Evolutionary conservation across 371 early-diverging fungal species (phyloP).

Genomic region (Saksenaea vasiformis): DNA sequence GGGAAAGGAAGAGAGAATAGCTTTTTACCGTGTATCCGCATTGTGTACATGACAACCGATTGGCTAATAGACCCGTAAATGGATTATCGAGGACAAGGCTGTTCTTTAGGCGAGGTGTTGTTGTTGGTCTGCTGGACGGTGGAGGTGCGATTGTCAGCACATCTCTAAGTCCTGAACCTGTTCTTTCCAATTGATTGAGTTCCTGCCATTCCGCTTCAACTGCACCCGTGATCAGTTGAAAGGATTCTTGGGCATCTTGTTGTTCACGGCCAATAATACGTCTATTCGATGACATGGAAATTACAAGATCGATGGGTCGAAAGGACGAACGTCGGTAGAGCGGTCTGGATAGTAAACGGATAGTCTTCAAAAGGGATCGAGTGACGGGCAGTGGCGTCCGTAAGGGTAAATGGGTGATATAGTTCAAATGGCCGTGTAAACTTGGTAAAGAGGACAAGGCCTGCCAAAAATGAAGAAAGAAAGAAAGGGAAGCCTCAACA

Average conservation of each 20-base stretch:
- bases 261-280: slow-evolving; percentile 69
- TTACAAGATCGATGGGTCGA: slow-evolving; percentile 32
- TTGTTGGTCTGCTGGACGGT: neutral
- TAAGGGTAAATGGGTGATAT: slow-evolving; percentile 13
- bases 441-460: slow-evolving; percentile 49
- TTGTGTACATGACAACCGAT: slow-evolving; percentile 70
- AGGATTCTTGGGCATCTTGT: slow-evolving; percentile 93
- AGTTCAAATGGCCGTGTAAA: slow-evolving; percentile 34
- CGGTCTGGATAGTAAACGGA: slow-evolving; percentile 34
- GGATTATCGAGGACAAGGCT: slow-evolving; percentile 48
- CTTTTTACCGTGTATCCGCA: slow-evolving; percentile 78
- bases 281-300: slow-evolving; percentile 29
- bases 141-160: slow-evolving; percentile 8
- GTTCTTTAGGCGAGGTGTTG: neutral
- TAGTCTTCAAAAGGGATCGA: slow-evolving; percentile 32
- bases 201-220: slow-evolving; percentile 63
- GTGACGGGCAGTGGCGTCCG: slow-evolving; percentile 28
- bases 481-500: neutral
- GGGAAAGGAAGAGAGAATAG: no score
- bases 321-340: slow-evolving; percentile 24
- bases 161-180: slow-evolving; percentile 20
- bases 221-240: slow-evolving; percentile 76
- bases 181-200: slow-evolving; percentile 7
- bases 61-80: slow-evolving; percentile 70
- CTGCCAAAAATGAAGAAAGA: no score